A percentile compares a stretch with the other conserved stretches of the same genome.
Conservation (phyloP, 2,329 filamentous ascomycete genomes). For the Fusarium pseudocircinatum region DNA sequence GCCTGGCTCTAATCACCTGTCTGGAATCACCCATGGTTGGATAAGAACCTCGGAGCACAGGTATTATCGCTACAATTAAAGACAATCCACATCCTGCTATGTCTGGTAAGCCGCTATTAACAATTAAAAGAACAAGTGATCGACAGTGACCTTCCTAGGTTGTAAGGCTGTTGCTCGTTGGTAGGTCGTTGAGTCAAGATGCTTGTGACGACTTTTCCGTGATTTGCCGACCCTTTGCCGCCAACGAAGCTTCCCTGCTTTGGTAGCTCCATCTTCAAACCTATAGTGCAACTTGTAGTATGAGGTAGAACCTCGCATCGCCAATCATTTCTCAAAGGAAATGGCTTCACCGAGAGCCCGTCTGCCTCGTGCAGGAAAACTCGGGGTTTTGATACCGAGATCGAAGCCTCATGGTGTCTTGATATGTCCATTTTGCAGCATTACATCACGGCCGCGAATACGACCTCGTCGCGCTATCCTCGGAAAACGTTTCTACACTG, state of each 20-base stretch:
- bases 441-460: slow-evolving; percentile 35
- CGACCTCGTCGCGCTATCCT: slow-evolving; percentile 38
- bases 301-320: slow-evolving; percentile 21
- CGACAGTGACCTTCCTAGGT: slow-evolving; percentile 9
- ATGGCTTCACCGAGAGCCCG: slow-evolving; percentile 47
- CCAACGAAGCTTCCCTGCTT: slow-evolving; percentile 32
- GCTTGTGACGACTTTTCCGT: slow-evolving; percentile 25
- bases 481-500: slow-evolving; percentile 41
- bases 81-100: not conserved
- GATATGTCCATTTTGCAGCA: slow-evolving; percentile 48
- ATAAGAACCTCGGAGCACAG: not conserved
- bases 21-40: not conserved
- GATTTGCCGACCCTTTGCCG: slow-evolving; percentile 44
- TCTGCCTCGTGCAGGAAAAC: slow-evolving; percentile 42
- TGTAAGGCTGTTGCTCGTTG: slow-evolving; percentile 12
- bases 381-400: slow-evolving; percentile 39
- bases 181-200: slow-evolving; percentile 10
- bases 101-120: not conserved
- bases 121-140: slow-evolving; percentile 14
- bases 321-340: slow-evolving; percentile 32
- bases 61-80: not conserved
- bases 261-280: slow-evolving; percentile 24
- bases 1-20: not conserved
- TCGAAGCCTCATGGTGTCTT: slow-evolving; percentile 26
- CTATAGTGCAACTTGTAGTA: not conserved